phyloP scores from a whole-genome alignment of 2,329 filamentous ascomycete genomes.

The Neofusicoccum kwambonambiense region DNA sequence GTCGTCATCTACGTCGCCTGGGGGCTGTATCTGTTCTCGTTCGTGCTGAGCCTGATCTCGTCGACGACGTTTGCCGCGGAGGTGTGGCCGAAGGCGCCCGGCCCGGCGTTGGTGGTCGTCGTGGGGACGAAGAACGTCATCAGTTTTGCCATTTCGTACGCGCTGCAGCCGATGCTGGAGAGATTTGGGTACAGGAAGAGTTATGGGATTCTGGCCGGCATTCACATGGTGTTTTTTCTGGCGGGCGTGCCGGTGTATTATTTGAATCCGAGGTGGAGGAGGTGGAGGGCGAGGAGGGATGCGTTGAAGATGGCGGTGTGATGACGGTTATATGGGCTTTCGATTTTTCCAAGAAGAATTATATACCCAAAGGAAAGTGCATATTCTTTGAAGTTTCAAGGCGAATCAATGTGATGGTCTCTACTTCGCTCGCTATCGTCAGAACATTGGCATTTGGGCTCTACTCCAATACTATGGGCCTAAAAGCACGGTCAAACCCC shows the following conservation, averaged over 20 bases:
- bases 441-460: no score
- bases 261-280: conserved; percentile 20
- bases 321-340: background rate
- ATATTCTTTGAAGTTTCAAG: no score
- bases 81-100: conserved; percentile 31
- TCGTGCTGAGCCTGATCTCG: conserved; percentile 28
- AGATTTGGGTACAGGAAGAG: conserved; percentile 23
- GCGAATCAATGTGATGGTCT: no score
- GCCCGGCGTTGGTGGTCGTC: conserved; percentile 36
- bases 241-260: conserved; percentile 3
- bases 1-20: conserved; percentile 32
- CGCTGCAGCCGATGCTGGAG: conserved; percentile 28
- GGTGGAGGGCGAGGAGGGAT: background rate
- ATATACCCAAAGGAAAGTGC: no score
- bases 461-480: no score
- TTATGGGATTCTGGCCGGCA: conserved; percentile 26
- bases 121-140: conserved; percentile 37
- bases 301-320: background rate
- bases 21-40: conserved; percentile 27
- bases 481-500: no score
- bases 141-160: conserved; percentile 32
- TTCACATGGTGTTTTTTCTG: conserved; percentile 22
- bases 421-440: no score
- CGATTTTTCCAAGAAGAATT: no score
- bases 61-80: conserved; percentile 32